A percentile compares a stretch with the other conserved stretches of the same genome.
These are phyloP conservation scores for Aspergillus indologenus DNA, from an alignment of 495 filamentous ascomycete genomes.

Conservation along the genomic window DNA sequence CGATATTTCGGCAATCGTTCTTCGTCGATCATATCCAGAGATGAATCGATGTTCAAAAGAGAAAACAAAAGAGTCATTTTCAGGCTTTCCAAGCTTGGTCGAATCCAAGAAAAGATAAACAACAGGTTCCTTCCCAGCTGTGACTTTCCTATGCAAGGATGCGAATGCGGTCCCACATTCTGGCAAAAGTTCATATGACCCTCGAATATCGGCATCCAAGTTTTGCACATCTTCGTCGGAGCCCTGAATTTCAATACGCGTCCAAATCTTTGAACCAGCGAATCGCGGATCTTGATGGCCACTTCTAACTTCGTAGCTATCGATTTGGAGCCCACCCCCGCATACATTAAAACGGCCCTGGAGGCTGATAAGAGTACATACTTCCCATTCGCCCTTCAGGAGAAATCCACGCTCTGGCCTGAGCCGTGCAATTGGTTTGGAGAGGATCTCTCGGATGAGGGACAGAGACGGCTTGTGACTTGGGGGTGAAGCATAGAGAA, in stretches of 20 bases:
- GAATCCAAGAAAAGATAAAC: slow-evolving; percentile 69
- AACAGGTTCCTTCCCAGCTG: slow-evolving; percentile 16
- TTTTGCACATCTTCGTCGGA: slow-evolving; percentile 23
- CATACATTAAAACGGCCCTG: slow-evolving; percentile 19
- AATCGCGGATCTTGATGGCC: slow-evolving; percentile 38
- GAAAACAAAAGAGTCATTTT: slow-evolving; percentile 64
- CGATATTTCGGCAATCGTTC: slow-evolving; percentile 42
- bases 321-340: slow-evolving; percentile 23
- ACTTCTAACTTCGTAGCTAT: slow-evolving; percentile 30
- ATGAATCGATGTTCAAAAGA: slow-evolving; percentile 49
- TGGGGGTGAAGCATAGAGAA: slow-evolving; percentile 48
- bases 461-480: slow-evolving; percentile 35
- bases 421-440: slow-evolving; percentile 57
- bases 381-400: slow-evolving; percentile 49
- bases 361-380: slow-evolving; percentile 43
- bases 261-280: slow-evolving; percentile 40
- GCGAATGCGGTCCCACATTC: slow-evolving; percentile 66
- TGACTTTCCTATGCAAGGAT: slow-evolving; percentile 50
- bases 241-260: slow-evolving; percentile 31
- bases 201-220: slow-evolving; percentile 47
- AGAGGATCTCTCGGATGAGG: slow-evolving; percentile 43
- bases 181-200: slow-evolving; percentile 54
- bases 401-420: slow-evolving; percentile 26
- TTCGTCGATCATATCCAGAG: slow-evolving; percentile 52
- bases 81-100: slow-evolving; percentile 37